Conservation (phyloP, 2,329 filamentous ascomycete species). For the Talaromyces funiculosus region DNA sequence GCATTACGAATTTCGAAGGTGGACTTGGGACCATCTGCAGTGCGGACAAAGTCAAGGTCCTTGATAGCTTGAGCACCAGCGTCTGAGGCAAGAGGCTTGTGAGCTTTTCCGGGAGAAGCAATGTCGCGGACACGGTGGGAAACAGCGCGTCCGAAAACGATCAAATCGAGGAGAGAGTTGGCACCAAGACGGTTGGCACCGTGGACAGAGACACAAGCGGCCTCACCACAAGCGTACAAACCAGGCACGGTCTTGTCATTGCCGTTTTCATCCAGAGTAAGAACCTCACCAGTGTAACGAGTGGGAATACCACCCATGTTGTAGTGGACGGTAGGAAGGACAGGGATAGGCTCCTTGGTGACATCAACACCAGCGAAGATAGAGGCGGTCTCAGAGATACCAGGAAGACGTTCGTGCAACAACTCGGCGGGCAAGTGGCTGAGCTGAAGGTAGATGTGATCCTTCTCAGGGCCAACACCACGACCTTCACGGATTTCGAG, state of each 20-base stretch:
- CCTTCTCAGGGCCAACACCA: constrained; percentile 94
- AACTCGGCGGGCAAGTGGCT: constrained; percentile 90
- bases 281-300: constrained; percentile 91
- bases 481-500: constrained; percentile 96
- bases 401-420: constrained; percentile 90
- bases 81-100: constrained; percentile 74
- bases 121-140: constrained; percentile 96
- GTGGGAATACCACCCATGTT: constrained; percentile 99
- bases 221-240: constrained; percentile 94
- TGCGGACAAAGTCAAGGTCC: constrained; percentile 80
- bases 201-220: constrained; percentile 95
- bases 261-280: constrained; percentile 78
- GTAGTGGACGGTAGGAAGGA: constrained; percentile 96
- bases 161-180: constrained; percentile 95
- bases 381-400: constrained; percentile 96
- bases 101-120: constrained; percentile 74
- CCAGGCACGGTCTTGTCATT: constrained; percentile 91
- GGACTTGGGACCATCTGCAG: constrained; percentile 73
- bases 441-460: constrained; percentile 97
- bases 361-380: constrained; percentile 98
- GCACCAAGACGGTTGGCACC: constrained; percentile 96
- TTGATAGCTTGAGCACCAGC: constrained; percentile 83
- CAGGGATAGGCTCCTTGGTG: constrained; percentile 92
- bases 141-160: constrained; percentile 96
- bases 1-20: constrained; percentile 81